A percentile compares a stretch with the other conserved stretches of the same genome.
These are phyloP conservation scores for Hawksworthiomyces lignivorus DNA, from an alignment of 2,329 filamentous ascomycete species.

Conservation along the genomic window DNA sequence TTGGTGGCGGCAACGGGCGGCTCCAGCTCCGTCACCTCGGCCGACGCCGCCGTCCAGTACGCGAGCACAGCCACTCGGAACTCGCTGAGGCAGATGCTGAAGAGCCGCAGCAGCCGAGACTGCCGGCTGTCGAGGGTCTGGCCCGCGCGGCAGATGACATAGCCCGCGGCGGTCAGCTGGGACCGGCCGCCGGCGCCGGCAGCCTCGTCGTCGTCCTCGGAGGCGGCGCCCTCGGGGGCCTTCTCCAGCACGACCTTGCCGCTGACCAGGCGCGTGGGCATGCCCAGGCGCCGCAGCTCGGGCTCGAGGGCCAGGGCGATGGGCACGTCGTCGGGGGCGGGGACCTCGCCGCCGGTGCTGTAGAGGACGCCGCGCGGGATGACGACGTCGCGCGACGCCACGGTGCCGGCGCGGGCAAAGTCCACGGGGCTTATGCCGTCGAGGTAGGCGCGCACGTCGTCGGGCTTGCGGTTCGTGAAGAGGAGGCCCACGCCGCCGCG, in stretches of 20 bases:
- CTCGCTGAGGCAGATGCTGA: constrained; percentile 82
- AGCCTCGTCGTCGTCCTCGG: constrained; percentile 38
- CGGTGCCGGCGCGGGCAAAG: constrained; percentile 81
- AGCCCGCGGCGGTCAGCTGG: constrained; percentile 36
- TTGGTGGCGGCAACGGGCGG: constrained; percentile 5
- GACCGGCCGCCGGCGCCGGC: constrained; percentile 24
- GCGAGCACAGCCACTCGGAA: constrained; percentile 78
- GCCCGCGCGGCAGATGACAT: constrained; percentile 76
- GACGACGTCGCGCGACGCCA: constrained; percentile 65
- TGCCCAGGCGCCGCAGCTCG: constrained; percentile 77
- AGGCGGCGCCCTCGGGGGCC: constrained; percentile 35
- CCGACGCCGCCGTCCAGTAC: constrained; percentile 56
- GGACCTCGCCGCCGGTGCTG: constrained; percentile 70
- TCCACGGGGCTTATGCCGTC: constrained; percentile 65
- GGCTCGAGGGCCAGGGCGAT: constrained; percentile 85
- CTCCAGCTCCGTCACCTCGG: constrained; percentile 51
- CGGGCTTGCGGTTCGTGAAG: constrained; percentile 71
- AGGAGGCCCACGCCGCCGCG: constrained; percentile 75
- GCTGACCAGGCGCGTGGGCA: constrained; percentile 83
- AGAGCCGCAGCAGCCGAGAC: constrained; percentile 88
- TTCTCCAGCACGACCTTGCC: constrained; percentile 70
- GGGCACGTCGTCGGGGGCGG: constrained; percentile 74
- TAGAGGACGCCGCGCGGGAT: constrained; percentile 80
- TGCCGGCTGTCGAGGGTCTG: constrained; percentile 83
- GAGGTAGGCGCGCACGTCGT: constrained; percentile 63